These are phyloP conservation scores for Wallemia hederae DNA, from an alignment of 1,284 basidiomycete species.

Conservation along the genomic window DNA sequence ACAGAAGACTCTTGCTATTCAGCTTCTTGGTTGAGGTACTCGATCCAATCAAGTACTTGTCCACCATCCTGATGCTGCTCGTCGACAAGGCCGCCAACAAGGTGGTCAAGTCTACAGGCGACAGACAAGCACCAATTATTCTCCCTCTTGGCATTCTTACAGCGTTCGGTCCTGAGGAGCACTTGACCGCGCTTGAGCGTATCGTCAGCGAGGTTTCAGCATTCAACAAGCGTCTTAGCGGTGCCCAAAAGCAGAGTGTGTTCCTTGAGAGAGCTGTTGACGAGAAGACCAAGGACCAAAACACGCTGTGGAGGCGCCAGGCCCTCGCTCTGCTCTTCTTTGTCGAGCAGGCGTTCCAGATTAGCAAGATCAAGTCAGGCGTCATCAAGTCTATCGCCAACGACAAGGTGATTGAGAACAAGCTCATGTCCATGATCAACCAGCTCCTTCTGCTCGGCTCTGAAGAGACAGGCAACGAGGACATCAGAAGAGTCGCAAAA, in stretches of 20 bases:
- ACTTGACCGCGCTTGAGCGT: constrained; percentile 29
- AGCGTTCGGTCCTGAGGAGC: constrained; percentile 19
- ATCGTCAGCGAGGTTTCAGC: constrained; percentile 32
- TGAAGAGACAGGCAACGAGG: constrained; percentile 1
- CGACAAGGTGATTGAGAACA: constrained; percentile 4
- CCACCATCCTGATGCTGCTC: constrained; percentile 58
- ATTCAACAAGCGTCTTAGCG: background rate
- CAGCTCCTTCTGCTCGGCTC: constrained; percentile 4
- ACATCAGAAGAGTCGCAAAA: constrained; percentile 8
- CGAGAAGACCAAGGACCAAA: background rate
- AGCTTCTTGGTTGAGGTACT: constrained; percentile 63
- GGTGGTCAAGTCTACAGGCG: constrained; percentile 29
- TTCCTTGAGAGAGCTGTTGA: background rate
- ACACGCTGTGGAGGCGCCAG: background rate
- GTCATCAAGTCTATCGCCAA: constrained; percentile 8
- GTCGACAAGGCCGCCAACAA: constrained; percentile 48
- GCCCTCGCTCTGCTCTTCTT: constrained; percentile 4
- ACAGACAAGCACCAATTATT: constrained; percentile 32
- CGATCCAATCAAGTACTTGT: constrained; percentile 49
- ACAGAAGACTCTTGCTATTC: constrained; percentile 67
- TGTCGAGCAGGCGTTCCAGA: constrained; percentile 4
- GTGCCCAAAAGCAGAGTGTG: constrained; percentile 23
- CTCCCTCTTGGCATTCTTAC: constrained; percentile 37
- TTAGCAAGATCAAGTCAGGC: constrained; percentile 5
- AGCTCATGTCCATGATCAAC: constrained; percentile 6